Evolutionary conservation across 768 basidiomycete species (phyloP).

Genomic region (Rhizopogon sp.): DNA sequence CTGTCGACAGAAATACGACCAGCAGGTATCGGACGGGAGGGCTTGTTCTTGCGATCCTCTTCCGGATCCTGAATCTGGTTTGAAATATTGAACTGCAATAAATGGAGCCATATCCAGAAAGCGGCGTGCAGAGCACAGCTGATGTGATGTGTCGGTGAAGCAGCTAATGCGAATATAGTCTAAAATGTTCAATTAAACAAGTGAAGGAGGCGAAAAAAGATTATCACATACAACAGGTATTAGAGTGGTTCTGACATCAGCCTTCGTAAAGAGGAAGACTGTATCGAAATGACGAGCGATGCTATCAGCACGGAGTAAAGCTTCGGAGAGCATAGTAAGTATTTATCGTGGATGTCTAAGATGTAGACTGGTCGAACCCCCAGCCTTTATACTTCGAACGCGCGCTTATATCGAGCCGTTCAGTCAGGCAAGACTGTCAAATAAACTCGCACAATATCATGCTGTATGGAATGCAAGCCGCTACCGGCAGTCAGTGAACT

Average conservation of each 20-base stretch:
- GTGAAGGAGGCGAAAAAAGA: neutral
- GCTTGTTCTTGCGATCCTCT: conserved; percentile 38
- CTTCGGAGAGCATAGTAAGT: neutral
- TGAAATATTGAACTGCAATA: conserved; percentile 33
- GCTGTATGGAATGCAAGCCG: neutral
- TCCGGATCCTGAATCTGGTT: conserved; percentile 34
- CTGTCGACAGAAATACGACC: conserved; percentile 30
- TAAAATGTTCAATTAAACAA: conserved; percentile 5
- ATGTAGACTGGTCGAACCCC: too few relatives aligned
- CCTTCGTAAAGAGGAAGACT: conserved; percentile 19
- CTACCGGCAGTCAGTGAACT: too few relatives aligned
- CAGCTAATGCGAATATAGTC: conserved; percentile 26
- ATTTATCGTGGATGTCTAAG: neutral
- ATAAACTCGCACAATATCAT: neutral
- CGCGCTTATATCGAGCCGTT: neutral
- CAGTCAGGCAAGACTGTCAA: neutral
- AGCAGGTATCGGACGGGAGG: conserved; percentile 37
- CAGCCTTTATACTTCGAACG: neutral
- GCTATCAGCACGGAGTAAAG: neutral
- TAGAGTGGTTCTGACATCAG: conserved; percentile 13
- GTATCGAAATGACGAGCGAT: conserved; percentile 12
- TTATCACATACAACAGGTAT: conserved; percentile 14
- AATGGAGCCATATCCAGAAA: conserved; percentile 39
- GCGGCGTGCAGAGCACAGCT: conserved; percentile 17
- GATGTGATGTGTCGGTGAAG: conserved; percentile 14